A percentile compares a stretch with the other conserved stretches of the same genome.
These are phyloP conservation scores for Knoxdaviesia proteae DNA, from an alignment of 2,329 filamentous ascomycete genomes.

Conservation along the genomic window DNA sequence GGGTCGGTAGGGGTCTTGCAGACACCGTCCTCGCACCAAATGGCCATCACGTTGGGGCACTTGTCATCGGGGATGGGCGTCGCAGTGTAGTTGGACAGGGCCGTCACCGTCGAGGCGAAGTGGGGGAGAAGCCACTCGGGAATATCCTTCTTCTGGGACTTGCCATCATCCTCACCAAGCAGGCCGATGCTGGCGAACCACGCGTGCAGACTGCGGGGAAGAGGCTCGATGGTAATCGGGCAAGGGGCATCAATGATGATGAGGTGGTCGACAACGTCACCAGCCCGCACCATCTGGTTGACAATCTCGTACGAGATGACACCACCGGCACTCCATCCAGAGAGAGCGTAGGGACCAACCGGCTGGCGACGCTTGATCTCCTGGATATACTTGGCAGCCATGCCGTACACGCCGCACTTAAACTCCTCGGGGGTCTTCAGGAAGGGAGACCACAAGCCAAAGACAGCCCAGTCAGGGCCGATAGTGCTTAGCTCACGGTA, in stretches of 20 bases:
- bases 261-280: constrained; percentile 36
- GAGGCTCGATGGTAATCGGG: constrained; percentile 45
- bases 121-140: constrained; percentile 57
- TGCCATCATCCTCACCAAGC: constrained; percentile 37
- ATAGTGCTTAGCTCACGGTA: constrained; percentile 24
- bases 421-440: constrained; percentile 38
- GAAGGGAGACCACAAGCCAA: constrained; percentile 39
- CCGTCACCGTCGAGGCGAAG: constrained; percentile 47
- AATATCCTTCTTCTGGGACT: constrained; percentile 19
- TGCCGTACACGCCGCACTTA: constrained; percentile 32
- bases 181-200: constrained; percentile 57
- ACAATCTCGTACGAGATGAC: constrained; percentile 50
- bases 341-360: constrained; percentile 43
- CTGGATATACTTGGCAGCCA: constrained; percentile 27
- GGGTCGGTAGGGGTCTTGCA: constrained; percentile 46
- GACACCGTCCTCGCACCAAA: constrained; percentile 58
- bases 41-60: constrained; percentile 39
- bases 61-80: constrained; percentile 36
- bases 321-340: constrained; percentile 61
- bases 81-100: constrained; percentile 48
- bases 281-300: constrained; percentile 33
- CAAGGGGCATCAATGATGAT: constrained; percentile 47
- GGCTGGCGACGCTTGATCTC: constrained; percentile 56
- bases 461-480: constrained; percentile 24
- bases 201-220: constrained; percentile 40